Base-by-base conservation (phyloP, 495 filamentous ascomycete genomes). In the Lophiostoma macrostomum region DNA sequence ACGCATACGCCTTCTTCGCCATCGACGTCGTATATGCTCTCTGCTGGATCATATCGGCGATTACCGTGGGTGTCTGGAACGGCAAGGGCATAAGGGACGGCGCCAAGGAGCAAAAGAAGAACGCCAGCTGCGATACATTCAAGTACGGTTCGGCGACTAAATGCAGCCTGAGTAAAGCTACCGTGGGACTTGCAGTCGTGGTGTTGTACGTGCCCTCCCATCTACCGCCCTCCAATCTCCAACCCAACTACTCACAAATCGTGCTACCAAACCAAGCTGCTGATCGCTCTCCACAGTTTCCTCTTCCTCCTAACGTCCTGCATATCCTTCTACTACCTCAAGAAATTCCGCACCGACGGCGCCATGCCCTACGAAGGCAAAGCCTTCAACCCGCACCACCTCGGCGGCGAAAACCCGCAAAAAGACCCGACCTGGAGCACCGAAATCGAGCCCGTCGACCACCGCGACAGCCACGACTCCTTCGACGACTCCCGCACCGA, bases 1-100 rank as follows among this genome's bases (percentile, higher is more conserved):
- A 95, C 58, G 84, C 88, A 8, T 90, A 93, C 66, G 89, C 80
- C 44, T 88, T 95, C 69, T 79, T 85, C n/a, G n/a, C n/a, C n/a
- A n/a, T n/a, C n/a, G n/a, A n/a, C n/a, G n/a, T n/a, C n/a, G n/a
- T n/a, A n/a, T n/a, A n/a, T n/a, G n/a, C n/a, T n/a, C n/a, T n/a
- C n/a, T n/a, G n/a, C n/a, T n/a, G n/a, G n/a, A n/a, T n/a, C n/a
- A n/a, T n/a, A n/a, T n/a, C n/a, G n/a, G n/a, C n/a, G n/a, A n/a
- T n/a, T n/a, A n/a, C n/a, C n/a, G n/a, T n/a, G n/a, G n/a, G n/a
- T n/a, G n/a, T 80, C 1, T 97, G 83, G 64, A 82, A 83, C 24
- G 71, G 74, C 8, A 32, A 37, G 5, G 72, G 71, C 8, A 60
- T 68, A 19, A 35, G 50, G 7, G 41, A 64, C 28, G 75, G 69